Conservation (phyloP, 2,329 filamentous ascomycete species). For the Talaromyces albobiverticillius region DNA sequence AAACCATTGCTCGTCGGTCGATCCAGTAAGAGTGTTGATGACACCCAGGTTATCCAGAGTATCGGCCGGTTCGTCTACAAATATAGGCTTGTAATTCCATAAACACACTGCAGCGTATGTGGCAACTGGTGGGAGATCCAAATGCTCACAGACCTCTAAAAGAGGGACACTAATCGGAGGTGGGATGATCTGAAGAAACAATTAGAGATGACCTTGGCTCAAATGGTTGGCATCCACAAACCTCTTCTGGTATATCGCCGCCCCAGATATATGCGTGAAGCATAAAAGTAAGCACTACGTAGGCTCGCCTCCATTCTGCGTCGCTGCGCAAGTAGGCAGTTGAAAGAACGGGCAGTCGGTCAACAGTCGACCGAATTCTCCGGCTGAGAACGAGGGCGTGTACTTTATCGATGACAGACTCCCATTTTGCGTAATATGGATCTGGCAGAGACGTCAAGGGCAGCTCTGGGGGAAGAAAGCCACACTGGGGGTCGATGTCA, state of each 20-base stretch:
- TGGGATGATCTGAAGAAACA: conserved; percentile 59
- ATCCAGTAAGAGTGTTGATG: conserved; percentile 87
- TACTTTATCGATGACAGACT: conserved; percentile 78
- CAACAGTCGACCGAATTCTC: conserved; percentile 74
- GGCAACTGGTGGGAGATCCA: conserved; percentile 88
- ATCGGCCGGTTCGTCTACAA: conserved; percentile 76
- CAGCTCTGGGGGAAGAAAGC: conserved; percentile 80
- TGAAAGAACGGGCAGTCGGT: conserved; percentile 77
- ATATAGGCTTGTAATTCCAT: conserved; percentile 96
- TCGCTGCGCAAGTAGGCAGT: conserved; percentile 78
- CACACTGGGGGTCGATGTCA: conserved; percentile 62
- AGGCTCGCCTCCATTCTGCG: conserved; percentile 87
- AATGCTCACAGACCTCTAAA: conserved; percentile 68
- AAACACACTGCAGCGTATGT: conserved; percentile 89
- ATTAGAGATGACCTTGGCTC: neutral
- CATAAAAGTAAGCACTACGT: conserved; percentile 73
- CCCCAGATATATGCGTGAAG: conserved; percentile 90
- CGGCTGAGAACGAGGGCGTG: conserved; percentile 83
- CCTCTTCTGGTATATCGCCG: conserved; percentile 69
- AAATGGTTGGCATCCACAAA: conserved; percentile 29
- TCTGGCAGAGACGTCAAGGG: conserved; percentile 80
- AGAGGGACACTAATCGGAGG: conserved; percentile 80
- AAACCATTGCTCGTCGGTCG: conserved; percentile 97
- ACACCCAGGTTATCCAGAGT: conserved; percentile 84
- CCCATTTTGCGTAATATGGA: conserved; percentile 93